Conservation (phyloP, 2,329 filamentous ascomycete genomes). For the Fusarium zealandicum region DNA sequence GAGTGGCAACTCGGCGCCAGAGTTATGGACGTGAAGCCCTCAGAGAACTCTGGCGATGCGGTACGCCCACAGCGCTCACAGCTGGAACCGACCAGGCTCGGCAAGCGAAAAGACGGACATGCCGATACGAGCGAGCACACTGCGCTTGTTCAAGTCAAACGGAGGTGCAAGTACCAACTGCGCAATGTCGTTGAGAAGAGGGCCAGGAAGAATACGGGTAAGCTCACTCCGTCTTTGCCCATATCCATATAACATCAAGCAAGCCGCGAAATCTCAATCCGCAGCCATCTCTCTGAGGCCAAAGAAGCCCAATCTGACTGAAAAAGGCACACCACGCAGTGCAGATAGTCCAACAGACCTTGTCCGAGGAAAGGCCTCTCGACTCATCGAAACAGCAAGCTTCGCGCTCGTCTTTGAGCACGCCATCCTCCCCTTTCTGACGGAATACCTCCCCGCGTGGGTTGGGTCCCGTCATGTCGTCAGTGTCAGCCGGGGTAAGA, state of each 20-base stretch:
- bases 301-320: conserved; percentile 12
- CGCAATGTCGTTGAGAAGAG: conserved; percentile 47
- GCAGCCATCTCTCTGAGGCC: too few relatives aligned
- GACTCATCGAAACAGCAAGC: conserved; percentile 44
- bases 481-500: conserved; percentile 48
- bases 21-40: neutral
- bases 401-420: conserved; percentile 55
- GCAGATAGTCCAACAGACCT: conserved; percentile 46
- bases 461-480: conserved; percentile 51
- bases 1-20: conserved; percentile 40
- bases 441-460: conserved; percentile 53
- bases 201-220: conserved; percentile 41
- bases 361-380: conserved; percentile 39
- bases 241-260: neutral
- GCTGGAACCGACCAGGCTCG: conserved; percentile 18
- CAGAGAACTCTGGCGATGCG: neutral
- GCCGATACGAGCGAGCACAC: conserved; percentile 12
- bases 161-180: conserved; percentile 48
- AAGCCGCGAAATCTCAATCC: too few relatives aligned
- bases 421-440: conserved; percentile 52
- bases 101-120: conserved; percentile 20
- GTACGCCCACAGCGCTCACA: neutral
- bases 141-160: conserved; percentile 46
- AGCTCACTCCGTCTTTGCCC: conserved; percentile 6
- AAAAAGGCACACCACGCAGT: conserved; percentile 38